Base-by-base conservation (phyloP, 306 rosid genomes). In the Casuarina cunninghamiana region DNA sequence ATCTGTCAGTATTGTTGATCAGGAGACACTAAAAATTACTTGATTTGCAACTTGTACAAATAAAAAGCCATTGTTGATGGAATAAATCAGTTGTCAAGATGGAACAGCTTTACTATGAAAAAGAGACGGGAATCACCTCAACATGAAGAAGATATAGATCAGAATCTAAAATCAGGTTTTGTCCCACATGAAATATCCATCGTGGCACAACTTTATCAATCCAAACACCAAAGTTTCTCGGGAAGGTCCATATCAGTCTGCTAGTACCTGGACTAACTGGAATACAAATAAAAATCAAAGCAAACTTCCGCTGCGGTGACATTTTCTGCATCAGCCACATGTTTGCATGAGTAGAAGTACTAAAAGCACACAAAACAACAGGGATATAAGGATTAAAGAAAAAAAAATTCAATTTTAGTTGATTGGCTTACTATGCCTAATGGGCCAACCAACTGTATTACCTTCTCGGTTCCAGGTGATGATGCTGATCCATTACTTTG, bases 211-310 rank as follows among this genome's bases (percentile, higher is more conserved):
- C 58, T 85, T 85, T 90, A 79, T 91, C 90, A 11, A 91, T 81
- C 97, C 93, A 91, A 41, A 75, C 0, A 10, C 89, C 93, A 57
- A 90, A 92, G 81, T 95, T 95, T 80, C 99, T 88, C 21, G 97
- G 99, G 84, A 90, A 91, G 82, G 85, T 76, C 94, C 97, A 95
- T 87, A 93, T 88, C 77, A 92, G 63, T 85, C 99, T 91, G 91
- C 99, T 95, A 75, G 78, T 88, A 72, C 98, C 98, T 9, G 97
- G 98, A 86, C 98, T 91, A 60, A 95, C 96, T 1, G 97, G 97
- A 69, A 92, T 1, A 41, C 97, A 92, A 43, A 95, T 77, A 81
- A 95, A 95, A 81, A 91, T 73, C 65, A 91, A 76, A 71, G 78
- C 5, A 26, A 77, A 32, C 51, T 81, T 84, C 85, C 69, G 82